A percentile compares a stretch with the other conserved stretches of the same genome.
These are phyloP conservation scores for Aegilops bicornis DNA, from an alignment of 176 grass and related monocot species.

Conservation along the genomic window DNA sequence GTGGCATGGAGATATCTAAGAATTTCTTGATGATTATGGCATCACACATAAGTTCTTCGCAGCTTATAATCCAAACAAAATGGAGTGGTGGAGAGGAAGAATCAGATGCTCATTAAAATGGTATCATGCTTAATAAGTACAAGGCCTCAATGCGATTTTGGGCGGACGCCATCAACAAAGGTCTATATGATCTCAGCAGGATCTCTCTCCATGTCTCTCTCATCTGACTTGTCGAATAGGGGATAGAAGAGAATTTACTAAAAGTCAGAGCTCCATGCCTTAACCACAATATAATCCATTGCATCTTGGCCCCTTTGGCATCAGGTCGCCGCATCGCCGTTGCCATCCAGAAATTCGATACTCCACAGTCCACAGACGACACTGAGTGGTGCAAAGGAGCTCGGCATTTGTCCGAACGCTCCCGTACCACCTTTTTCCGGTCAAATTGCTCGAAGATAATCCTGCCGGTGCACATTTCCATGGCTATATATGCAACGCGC, in stretches of 20 bases:
- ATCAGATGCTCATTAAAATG: too few species aligned
- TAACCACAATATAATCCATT: slow-evolving; percentile 23
- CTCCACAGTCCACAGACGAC: not conserved
- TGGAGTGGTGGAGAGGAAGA: too few species aligned
- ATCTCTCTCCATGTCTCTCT: not conserved
- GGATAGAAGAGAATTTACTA: not conserved
- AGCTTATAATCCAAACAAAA: too few species aligned
- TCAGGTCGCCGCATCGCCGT: slow-evolving; percentile 20
- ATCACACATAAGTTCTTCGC: too few species aligned
- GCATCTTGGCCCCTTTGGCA: not conserved
- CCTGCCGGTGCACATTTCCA: not conserved
- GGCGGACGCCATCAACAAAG: not conserved
- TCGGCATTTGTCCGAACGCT: slow-evolving; percentile 21
- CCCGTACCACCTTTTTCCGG: not conserved
- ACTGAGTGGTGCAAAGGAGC: slow-evolving; percentile 15
- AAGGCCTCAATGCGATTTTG: too few species aligned
- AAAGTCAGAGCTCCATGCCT: slow-evolving; percentile 12
- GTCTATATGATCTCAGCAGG: not conserved
- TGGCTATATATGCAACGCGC: slow-evolving; percentile 43
- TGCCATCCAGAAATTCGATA: slow-evolving; percentile 48
- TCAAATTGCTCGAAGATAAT: slow-evolving; percentile 7
- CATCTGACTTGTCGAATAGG: not conserved
- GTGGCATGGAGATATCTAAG: too few species aligned
- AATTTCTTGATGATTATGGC: too few species aligned
- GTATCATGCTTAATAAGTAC: too few species aligned